phyloP scores from a whole-genome alignment of 176 grass and related monocot genomes.

The Pontederia paniculata region DNA sequence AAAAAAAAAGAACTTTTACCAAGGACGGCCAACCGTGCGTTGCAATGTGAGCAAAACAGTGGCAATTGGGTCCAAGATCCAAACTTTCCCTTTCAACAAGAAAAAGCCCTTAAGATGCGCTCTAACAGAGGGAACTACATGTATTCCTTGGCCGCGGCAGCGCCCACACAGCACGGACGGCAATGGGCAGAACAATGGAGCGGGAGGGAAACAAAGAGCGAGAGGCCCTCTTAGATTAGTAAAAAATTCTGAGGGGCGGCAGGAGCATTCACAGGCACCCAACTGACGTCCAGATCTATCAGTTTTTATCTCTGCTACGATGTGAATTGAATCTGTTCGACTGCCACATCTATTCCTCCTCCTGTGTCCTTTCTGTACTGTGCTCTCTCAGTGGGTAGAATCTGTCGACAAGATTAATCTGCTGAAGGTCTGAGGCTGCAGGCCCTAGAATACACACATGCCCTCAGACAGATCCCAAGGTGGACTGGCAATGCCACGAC shows the following conservation, averaged over 20 bases:
- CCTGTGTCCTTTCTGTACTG: no score
- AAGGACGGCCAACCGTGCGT: neutral
- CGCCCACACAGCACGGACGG: constrained; percentile 9
- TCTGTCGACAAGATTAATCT: no score
- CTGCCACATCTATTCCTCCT: no score
- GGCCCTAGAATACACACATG: no score
- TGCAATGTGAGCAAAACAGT: neutral
- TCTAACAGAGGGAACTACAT: neutral
- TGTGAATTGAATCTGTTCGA: no score
- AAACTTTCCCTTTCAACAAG: neutral
- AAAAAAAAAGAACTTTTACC: neutral
- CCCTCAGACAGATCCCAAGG: no score
- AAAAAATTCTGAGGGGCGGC: neutral
- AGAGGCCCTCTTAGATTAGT: neutral
- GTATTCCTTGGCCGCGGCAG: constrained; percentile 1
- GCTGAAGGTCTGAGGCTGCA: no score
- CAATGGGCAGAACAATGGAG: neutral
- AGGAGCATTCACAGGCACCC: neutral
- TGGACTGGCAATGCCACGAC: neutral
- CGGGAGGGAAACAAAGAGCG: neutral
- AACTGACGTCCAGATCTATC: no score
- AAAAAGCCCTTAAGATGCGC: neutral
- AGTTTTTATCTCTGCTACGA: no score
- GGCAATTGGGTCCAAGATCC: neutral
- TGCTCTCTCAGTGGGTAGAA: no score